Conservation (phyloP, 176 grass and related monocot species). For the Triticum turgidum region DNA sequence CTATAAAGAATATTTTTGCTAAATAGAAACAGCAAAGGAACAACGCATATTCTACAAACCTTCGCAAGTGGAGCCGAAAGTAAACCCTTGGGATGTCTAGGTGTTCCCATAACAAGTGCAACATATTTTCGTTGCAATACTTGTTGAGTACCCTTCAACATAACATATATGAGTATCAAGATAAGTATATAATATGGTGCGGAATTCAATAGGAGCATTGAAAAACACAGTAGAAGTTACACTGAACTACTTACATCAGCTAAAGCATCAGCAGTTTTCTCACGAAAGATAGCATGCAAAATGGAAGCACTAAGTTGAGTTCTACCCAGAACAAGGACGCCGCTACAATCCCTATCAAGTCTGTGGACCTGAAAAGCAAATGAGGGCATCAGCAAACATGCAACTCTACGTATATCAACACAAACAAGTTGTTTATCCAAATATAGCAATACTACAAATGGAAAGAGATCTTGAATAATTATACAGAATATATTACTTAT, state of each 20-base stretch:
- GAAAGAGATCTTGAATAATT: slow-evolving; percentile 19
- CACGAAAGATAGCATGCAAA: slow-evolving; percentile 91
- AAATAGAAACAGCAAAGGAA: slow-evolving; percentile 23
- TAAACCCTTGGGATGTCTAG: slow-evolving; percentile 68
- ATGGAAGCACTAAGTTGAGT: slow-evolving; percentile 72
- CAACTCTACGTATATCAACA: too few species aligned
- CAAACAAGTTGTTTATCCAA: background rate
- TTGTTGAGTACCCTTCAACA: slow-evolving; percentile 51
- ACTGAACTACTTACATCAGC: slow-evolving; percentile 66
- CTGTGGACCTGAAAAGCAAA: slow-evolving; percentile 73
- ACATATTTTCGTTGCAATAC: slow-evolving; percentile 93
- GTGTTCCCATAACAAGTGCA: slow-evolving; percentile 82
- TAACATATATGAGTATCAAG: slow-evolving; percentile 16
- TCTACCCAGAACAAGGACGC: slow-evolving; percentile 83
- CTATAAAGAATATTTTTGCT: background rate
- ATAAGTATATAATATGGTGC: slow-evolving; percentile 26
- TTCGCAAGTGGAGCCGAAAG: slow-evolving; percentile 80
- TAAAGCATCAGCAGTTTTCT: slow-evolving; percentile 95
- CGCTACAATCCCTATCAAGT: slow-evolving; percentile 96
- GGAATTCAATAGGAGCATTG: slow-evolving; percentile 9
- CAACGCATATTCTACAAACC: slow-evolving; percentile 42
- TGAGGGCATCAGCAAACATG: slow-evolving; percentile 21
- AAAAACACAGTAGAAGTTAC: background rate
- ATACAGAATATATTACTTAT: background rate
- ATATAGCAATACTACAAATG: background rate